These are phyloP conservation scores for Quercus lobata DNA, from an alignment of 331 rosid genomes.

Conservation along the genomic window DNA sequence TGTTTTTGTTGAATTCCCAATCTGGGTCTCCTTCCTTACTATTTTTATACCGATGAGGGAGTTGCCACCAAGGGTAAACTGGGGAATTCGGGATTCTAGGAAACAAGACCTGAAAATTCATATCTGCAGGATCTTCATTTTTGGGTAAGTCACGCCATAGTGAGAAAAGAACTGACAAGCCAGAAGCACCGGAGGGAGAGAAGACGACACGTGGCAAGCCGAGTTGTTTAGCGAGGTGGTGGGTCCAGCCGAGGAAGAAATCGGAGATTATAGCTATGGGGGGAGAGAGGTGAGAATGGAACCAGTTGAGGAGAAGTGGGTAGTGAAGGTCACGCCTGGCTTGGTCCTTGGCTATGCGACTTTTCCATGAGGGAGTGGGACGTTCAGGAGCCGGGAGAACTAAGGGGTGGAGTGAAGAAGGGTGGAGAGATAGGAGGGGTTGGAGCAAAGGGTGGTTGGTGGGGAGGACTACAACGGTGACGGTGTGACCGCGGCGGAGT, in stretches of 20 bases:
- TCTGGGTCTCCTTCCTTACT: slow-evolving; percentile 12
- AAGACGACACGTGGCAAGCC: slow-evolving; percentile 27
- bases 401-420: neutral
- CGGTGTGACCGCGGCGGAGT: neutral
- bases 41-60: neutral
- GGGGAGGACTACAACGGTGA: slow-evolving; percentile 9
- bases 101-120: neutral
- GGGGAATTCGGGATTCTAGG: slow-evolving; percentile 30
- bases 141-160: slow-evolving; percentile 23
- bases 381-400: neutral
- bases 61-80: slow-evolving; percentile 39
- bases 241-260: slow-evolving; percentile 49
- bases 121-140: neutral
- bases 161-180: slow-evolving; percentile 13
- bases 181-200: slow-evolving; percentile 36
- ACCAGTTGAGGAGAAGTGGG: slow-evolving; percentile 30
- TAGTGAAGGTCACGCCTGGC: slow-evolving; percentile 27
- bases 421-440: slow-evolving; percentile 17
- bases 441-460: neutral
- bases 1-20: neutral
- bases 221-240: slow-evolving; percentile 21
- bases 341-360: neutral
- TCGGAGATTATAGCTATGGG: slow-evolving; percentile 41
- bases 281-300: slow-evolving; percentile 29
- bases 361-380: too few relatives aligned